Percentiles rank a stretch among this genome's conserved stretches.
phyloP scores from a whole-genome alignment of 441 rosid genomes.

The Raphanus hybrid region DNA sequence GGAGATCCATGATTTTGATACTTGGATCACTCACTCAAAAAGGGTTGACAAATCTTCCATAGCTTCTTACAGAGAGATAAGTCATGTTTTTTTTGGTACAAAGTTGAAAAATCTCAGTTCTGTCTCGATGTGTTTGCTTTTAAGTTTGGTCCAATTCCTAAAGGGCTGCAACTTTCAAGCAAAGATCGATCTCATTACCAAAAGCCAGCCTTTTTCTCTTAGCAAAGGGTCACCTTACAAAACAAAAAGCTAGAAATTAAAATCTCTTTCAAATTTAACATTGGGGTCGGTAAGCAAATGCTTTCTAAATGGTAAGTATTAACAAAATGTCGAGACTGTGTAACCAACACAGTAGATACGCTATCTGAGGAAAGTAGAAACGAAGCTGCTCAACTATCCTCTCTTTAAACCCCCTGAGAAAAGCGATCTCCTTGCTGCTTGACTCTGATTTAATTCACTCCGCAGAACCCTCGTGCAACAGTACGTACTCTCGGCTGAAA shows the following conservation, averaged over 20 bases:
- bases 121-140: not conserved
- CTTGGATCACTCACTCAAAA: not conserved
- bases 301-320: too few relatives aligned
- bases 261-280: not conserved
- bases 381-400: not conserved
- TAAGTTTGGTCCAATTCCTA: not conserved
- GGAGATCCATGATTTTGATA: not conserved
- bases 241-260: not conserved
- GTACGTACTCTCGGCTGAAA: conserved; percentile 91
- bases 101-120: not conserved
- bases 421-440: conserved; percentile 1
- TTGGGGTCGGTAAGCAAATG: too few relatives aligned
- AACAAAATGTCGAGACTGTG: too few relatives aligned
- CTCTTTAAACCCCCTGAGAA: not conserved
- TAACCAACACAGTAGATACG: too few relatives aligned
- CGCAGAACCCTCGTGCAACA: conserved; percentile 83
- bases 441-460: conserved; percentile 34
- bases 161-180: not conserved
- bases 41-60: not conserved
- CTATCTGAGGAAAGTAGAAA: not conserved
- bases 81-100: not conserved
- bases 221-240: conserved; percentile 5
- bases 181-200: not conserved
- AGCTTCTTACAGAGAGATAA: not conserved
- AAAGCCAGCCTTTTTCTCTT: conserved; percentile 7